phyloP scores from a whole-genome alignment of 202 grass and related monocot genomes.

The Eragrostis tef region DNA sequence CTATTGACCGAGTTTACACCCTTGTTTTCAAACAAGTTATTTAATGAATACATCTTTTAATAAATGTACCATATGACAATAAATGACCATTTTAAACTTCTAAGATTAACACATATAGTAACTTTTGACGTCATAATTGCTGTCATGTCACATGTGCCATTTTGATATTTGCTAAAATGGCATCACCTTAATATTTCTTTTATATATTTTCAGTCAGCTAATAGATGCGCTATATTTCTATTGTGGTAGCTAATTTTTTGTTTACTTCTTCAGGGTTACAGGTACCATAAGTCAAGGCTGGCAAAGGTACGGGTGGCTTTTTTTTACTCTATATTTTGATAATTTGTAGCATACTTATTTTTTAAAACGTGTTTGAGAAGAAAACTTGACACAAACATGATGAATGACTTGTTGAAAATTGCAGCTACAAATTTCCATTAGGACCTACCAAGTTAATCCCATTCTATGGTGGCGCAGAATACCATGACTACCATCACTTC shows the following conservation, averaged over 20 bases:
- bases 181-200: background rate
- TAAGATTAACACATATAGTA: background rate
- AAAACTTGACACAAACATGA: background rate
- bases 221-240: background rate
- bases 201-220: background rate
- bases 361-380: background rate
- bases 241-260: background rate
- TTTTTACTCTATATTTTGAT: background rate
- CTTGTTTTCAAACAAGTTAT: no score
- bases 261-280: constrained; percentile 56
- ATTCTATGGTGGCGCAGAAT: constrained; percentile 60
- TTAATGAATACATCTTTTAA: background rate
- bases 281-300: constrained; percentile 51
- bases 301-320: constrained; percentile 48
- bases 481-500: constrained; percentile 72
- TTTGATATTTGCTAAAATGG: no score
- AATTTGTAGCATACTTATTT: background rate
- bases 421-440: constrained; percentile 62
- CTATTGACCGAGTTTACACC: no score
- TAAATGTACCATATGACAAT: background rate
- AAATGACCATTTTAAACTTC: background rate
- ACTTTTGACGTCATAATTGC: background rate
- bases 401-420: background rate
- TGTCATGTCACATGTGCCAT: background rate
- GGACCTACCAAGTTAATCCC: constrained; percentile 58